Evolutionary conservation across 371 early-diverging fungal genomes (phyloP).

Genomic region (Rhizopus delemar): DNA sequence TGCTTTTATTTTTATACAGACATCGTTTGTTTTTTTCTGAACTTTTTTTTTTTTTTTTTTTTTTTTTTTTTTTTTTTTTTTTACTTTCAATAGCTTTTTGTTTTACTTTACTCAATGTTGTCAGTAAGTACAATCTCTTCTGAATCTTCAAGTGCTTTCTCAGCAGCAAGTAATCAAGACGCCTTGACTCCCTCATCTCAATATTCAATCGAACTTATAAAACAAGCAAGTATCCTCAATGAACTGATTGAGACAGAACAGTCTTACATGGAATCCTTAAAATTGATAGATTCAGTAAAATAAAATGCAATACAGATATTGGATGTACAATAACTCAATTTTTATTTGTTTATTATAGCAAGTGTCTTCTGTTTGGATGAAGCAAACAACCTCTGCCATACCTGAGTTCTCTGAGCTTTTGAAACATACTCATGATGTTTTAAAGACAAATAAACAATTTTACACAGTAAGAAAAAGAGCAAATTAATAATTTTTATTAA

Average conservation of each 20-base stretch:
- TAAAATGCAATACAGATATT: neutral
- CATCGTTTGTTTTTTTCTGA: no score
- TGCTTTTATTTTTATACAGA: no score
- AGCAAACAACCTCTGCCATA: slow-evolving; percentile 43
- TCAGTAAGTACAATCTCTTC: slow-evolving; percentile 21
- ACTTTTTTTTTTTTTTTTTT: no score
- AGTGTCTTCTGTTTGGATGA: slow-evolving; percentile 57
- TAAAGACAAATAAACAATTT: slow-evolving; percentile 50
- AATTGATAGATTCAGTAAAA: slow-evolving; percentile 51
- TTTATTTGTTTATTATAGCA: slow-evolving; percentile 27
- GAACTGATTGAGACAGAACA: slow-evolving; percentile 58
- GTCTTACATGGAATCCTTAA: slow-evolving; percentile 42
- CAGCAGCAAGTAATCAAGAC: neutral
- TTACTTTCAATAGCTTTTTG: neutral
- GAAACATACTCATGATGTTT: slow-evolving; percentile 39
- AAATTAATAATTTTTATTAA: neutral
- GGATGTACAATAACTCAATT: neutral
- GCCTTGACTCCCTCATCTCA: slow-evolving; percentile 24
- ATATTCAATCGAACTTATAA: slow-evolving; percentile 16
- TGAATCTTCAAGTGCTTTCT: slow-evolving; percentile 19
- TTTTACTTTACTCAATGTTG: slow-evolving; percentile 19
- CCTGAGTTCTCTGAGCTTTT: slow-evolving; percentile 53
- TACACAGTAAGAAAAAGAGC: slow-evolving; percentile 32
- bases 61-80: no score
- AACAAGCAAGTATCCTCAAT: slow-evolving; percentile 39